Evolutionary conservation across 345 rosid species (phyloP).

Genomic region (Hypericum perforatum): DNA sequence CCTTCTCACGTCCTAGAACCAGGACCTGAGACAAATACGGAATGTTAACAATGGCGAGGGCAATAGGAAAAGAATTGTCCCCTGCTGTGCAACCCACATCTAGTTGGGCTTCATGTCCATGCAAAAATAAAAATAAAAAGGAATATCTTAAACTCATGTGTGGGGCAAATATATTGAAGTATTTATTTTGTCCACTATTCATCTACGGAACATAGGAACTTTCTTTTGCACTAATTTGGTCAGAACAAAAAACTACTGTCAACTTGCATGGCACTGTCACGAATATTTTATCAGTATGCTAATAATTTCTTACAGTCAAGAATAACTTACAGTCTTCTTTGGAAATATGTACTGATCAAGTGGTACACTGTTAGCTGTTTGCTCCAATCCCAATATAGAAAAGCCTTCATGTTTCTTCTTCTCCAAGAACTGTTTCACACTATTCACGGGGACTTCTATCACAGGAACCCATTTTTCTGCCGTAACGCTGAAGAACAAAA

Average conservation of each 20-base stretch:
- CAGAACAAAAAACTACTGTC: too few relatives aligned
- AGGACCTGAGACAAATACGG: conserved; percentile 43
- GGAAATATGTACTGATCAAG: conserved; percentile 68
- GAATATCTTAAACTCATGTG: too few relatives aligned
- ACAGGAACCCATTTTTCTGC: conserved; percentile 97
- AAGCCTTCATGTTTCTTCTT: conserved; percentile 80
- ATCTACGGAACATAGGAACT: too few relatives aligned
- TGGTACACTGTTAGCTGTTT: conserved; percentile 77
- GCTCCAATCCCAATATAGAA: conserved; percentile 87
- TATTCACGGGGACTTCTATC: conserved; percentile 69
- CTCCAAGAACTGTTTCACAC: conserved; percentile 68
- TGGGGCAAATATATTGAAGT: too few relatives aligned
- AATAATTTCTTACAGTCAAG: background rate
- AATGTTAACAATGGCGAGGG: background rate
- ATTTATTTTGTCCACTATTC: too few relatives aligned
- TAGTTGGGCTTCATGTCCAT: background rate
- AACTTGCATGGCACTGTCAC: too few relatives aligned
- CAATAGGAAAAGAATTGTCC: background rate
- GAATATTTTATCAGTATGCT: background rate
- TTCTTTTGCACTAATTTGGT: too few relatives aligned
- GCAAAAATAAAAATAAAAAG: too few relatives aligned
- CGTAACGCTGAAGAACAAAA: conserved; percentile 56
- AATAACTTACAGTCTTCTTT: conserved; percentile 52
- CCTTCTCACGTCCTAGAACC: conserved; percentile 91
- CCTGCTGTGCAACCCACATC: background rate